These are phyloP conservation scores for Capronia epimyces DNA, from an alignment of 2,329 filamentous ascomycete species.

Conservation along the genomic window DNA sequence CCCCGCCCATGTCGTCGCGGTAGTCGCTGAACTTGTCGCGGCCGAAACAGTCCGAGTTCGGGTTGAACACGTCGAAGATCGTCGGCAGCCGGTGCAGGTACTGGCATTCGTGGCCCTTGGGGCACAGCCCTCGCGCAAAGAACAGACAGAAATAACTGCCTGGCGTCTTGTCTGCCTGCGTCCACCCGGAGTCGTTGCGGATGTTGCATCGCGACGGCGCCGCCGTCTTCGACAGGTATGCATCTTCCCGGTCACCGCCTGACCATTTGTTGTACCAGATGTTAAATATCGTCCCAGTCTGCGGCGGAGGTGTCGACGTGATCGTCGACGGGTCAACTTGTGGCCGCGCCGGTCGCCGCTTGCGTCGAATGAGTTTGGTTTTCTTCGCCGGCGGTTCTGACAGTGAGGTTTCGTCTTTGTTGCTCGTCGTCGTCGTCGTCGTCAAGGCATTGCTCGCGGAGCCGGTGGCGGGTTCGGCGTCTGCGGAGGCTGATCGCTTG, in stretches of 20 bases:
- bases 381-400: slow-evolving; percentile 48
- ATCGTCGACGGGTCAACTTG: slow-evolving; percentile 83
- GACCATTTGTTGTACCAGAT: slow-evolving; percentile 99
- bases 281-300: slow-evolving; percentile 94
- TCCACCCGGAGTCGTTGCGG: slow-evolving; percentile 71
- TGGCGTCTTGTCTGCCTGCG: slow-evolving; percentile 66
- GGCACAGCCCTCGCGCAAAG: slow-evolving; percentile 75
- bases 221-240: slow-evolving; percentile 74
- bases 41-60: slow-evolving; percentile 91
- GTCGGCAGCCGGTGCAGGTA: slow-evolving; percentile 86
- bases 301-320: slow-evolving; percentile 70
- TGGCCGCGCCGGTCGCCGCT: slow-evolving; percentile 79
- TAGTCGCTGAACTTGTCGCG: slow-evolving; percentile 91
- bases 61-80: slow-evolving; percentile 83
- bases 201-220: slow-evolving; percentile 85
- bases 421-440: slow-evolving; percentile 24
- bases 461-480: slow-evolving; percentile 6
- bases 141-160: slow-evolving; percentile 90
- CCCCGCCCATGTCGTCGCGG: slow-evolving; percentile 94
- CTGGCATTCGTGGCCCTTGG: slow-evolving; percentile 86
- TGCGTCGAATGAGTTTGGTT: slow-evolving; percentile 86
- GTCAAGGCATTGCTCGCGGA: slow-evolving; percentile 18
- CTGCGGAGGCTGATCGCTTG: slow-evolving; percentile 28
- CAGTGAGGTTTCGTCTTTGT: slow-evolving; percentile 12
- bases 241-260: slow-evolving; percentile 89